phyloP scores from a whole-genome alignment of 768 basidiomycete genomes.

The Hemileccinum impolitum region DNA sequence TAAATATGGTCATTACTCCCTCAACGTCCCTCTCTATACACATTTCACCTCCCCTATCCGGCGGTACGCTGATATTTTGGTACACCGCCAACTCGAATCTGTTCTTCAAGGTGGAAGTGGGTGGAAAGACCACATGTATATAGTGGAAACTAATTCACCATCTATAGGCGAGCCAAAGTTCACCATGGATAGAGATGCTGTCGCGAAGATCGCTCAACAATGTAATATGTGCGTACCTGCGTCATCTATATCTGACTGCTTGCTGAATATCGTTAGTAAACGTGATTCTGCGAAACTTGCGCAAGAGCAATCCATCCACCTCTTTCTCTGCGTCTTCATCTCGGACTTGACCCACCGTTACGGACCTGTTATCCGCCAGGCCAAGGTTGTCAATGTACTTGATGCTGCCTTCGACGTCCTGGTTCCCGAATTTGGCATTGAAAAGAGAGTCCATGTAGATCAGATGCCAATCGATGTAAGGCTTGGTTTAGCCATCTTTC shows the following conservation, averaged over 20 bases:
- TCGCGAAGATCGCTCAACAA: constrained; percentile 96
- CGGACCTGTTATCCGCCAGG: constrained; percentile 93
- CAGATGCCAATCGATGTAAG: constrained; percentile 97
- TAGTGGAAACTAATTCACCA: constrained; percentile 5
- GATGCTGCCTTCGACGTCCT: constrained; percentile 97
- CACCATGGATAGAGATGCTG: constrained; percentile 95
- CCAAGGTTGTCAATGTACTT: constrained; percentile 93
- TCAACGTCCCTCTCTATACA: constrained; percentile 89
- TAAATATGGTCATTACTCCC: constrained; percentile 91
- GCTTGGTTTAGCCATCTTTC: constrained; percentile 4
- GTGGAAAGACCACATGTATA: constrained; percentile 17
- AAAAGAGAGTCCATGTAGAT: constrained; percentile 97
- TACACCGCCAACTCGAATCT: constrained; percentile 94
- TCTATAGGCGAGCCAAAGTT: constrained; percentile 76
- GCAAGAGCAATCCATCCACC: constrained; percentile 93
- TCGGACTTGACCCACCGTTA: constrained; percentile 92
- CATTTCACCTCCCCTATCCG: constrained; percentile 93
- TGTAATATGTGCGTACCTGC: constrained; percentile 79
- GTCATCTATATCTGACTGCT: neutral
- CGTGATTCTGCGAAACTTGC: constrained; percentile 88
- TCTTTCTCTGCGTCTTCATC: constrained; percentile 93
- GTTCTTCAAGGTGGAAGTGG: constrained; percentile 69
- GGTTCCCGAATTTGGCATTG: constrained; percentile 95
- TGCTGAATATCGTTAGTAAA: constrained; percentile 51
- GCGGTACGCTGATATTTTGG: constrained; percentile 90